A percentile compares a stretch with the other conserved stretches of the same genome.
Evolutionary conservation across 2,329 filamentous ascomycete species (phyloP).

Genomic region (Scytalidium lignicola): DNA sequence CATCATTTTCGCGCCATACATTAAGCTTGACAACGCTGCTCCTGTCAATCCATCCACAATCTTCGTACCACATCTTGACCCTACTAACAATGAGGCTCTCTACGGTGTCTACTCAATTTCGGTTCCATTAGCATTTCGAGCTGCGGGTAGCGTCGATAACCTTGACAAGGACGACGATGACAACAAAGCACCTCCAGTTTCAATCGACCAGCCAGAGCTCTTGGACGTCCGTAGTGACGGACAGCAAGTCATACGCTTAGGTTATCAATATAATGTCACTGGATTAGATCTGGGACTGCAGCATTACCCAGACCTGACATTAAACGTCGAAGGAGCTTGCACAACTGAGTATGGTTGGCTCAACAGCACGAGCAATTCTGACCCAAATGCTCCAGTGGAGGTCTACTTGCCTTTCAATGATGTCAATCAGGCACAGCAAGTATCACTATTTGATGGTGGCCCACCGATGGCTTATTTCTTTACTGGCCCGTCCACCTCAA

Average conservation of each 20-base stretch:
- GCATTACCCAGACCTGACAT: slow-evolving; percentile 16
- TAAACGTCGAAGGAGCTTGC: slow-evolving; percentile 24
- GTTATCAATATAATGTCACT: slow-evolving; percentile 21
- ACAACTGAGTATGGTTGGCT: slow-evolving; percentile 26
- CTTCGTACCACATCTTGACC: slow-evolving; percentile 1
- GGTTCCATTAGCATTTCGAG: slow-evolving; percentile 1
- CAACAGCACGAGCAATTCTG: slow-evolving; percentile 1
- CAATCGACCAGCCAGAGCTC: neutral
- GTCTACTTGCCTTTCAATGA: slow-evolving; percentile 6
- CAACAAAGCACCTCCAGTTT: neutral
- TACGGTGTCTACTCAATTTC: neutral
- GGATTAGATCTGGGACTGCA: slow-evolving; percentile 25
- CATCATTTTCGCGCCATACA: too few species aligned
- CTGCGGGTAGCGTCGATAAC: slow-evolving; percentile 1
- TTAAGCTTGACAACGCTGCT: too few species aligned
- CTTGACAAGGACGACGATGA: neutral
- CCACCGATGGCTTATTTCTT: too few species aligned
- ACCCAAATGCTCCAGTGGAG: neutral
- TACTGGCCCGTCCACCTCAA: too few species aligned
- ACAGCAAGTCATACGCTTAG: slow-evolving; percentile 3
- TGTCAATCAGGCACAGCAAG: too few species aligned
- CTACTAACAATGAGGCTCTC: slow-evolving; percentile 1
- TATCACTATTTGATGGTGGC: too few species aligned
- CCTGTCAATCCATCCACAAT: neutral
- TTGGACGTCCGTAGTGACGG: neutral